phyloP scores from a whole-genome alignment of 129 eudicot genomes.

The Centaurea solstitialis region DNA sequence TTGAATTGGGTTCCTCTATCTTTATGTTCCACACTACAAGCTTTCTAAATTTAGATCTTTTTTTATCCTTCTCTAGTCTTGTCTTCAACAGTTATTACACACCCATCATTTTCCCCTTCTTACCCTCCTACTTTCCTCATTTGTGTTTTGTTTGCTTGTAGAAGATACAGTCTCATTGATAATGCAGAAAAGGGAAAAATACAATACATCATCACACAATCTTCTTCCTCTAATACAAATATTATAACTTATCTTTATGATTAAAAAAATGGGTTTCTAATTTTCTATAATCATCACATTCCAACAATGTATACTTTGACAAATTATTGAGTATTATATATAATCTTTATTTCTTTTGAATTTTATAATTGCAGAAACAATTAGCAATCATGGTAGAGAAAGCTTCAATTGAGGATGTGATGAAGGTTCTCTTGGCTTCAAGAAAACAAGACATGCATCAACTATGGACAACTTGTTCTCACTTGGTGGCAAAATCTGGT shows the following conservation, averaged over 20 bases:
- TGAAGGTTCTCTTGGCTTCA: conserved; percentile 94
- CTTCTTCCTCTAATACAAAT: conserved; percentile 18
- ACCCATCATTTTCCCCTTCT: conserved; percentile 43
- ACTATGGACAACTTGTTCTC: conserved; percentile 93
- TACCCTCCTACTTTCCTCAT: conserved; percentile 50
- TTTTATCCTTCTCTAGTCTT: conserved; percentile 61
- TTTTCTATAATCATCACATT: conserved; percentile 4
- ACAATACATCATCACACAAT: conserved; percentile 31
- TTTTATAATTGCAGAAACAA: conserved; percentile 66
- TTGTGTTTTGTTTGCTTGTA: conserved; percentile 33
- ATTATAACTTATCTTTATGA: conserved; percentile 23
- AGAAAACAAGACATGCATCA: conserved; percentile 99
- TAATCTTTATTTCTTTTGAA: conserved; percentile 1
- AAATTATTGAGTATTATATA: conserved; percentile 2
- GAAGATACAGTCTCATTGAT: conserved; percentile 30
- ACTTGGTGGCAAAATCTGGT: conserved; percentile 89
- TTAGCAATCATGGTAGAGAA: conserved; percentile 78
- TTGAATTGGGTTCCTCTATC: conserved; percentile 49
- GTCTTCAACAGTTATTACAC: conserved; percentile 73
- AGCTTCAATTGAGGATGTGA: conserved; percentile 97
- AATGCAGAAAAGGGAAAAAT: conserved; percentile 33
- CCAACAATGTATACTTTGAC: neutral
- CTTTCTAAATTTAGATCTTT: conserved; percentile 63
- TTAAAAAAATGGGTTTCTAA: conserved; percentile 8
- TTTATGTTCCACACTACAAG: conserved; percentile 36